These are phyloP conservation scores for Neurospora crassa DNA, from an alignment of 2,329 filamentous ascomycete species.

Conservation along the genomic window DNA sequence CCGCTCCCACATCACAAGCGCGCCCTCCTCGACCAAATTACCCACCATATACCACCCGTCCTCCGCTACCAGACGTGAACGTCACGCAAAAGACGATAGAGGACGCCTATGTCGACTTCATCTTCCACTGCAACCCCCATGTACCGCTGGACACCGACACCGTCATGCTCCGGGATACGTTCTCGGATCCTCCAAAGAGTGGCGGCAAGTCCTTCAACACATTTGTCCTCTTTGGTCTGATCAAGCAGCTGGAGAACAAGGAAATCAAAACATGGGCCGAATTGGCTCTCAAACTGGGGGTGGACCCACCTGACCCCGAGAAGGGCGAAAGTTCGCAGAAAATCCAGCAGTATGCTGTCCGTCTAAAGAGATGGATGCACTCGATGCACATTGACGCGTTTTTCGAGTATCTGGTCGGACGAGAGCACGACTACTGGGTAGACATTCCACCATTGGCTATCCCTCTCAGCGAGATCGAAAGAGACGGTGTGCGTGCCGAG, in stretches of 20 bases:
- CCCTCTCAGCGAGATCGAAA: slow-evolving; percentile 52
- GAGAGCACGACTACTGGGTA: slow-evolving; percentile 69
- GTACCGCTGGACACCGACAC: slow-evolving; percentile 64
- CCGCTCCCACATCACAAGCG: background rate
- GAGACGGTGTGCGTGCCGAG: slow-evolving; percentile 76
- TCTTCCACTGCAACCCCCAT: slow-evolving; percentile 83
- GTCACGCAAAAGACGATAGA: slow-evolving; percentile 66
- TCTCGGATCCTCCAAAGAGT: slow-evolving; percentile 72
- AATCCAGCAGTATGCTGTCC: slow-evolving; percentile 87
- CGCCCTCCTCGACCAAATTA: background rate
- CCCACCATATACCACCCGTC: slow-evolving; percentile 3
- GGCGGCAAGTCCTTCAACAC: slow-evolving; percentile 80
- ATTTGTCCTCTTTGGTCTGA: slow-evolving; percentile 66
- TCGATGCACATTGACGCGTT: slow-evolving; percentile 94
- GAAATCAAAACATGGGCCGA: slow-evolving; percentile 93
- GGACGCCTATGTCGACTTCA: slow-evolving; percentile 74
- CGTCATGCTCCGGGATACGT: slow-evolving; percentile 60
- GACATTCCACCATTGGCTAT: slow-evolving; percentile 59
- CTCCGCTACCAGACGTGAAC: slow-evolving; percentile 52
- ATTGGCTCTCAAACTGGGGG: slow-evolving; percentile 75
- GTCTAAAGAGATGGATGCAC: slow-evolving; percentile 89
- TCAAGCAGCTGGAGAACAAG: slow-evolving; percentile 66
- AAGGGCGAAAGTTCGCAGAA: slow-evolving; percentile 88
- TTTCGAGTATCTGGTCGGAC: slow-evolving; percentile 78
- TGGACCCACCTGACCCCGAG: slow-evolving; percentile 70